Evolutionary conservation across 2,329 filamentous ascomycete species (phyloP).

Genomic region (Celoporthe dispersa): DNA sequence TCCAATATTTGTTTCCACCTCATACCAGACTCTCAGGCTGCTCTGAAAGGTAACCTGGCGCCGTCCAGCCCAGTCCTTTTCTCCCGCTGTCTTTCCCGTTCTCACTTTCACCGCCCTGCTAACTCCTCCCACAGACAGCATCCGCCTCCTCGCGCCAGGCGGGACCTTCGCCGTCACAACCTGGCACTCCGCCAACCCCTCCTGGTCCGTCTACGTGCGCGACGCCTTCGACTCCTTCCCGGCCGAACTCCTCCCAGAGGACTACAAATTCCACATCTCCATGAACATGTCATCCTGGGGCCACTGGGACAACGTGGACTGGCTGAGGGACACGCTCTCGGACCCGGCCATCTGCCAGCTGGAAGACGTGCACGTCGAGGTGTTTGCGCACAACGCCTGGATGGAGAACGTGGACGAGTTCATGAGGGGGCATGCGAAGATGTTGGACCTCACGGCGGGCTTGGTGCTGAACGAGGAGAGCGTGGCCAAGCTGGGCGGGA

Average conservation of each 20-base stretch:
- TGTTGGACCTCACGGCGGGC: slow-evolving; percentile 48
- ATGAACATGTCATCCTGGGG: slow-evolving; percentile 47
- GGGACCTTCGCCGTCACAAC: slow-evolving; percentile 46
- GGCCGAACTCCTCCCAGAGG: slow-evolving; percentile 44
- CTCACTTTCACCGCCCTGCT: no score
- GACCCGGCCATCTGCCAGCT: slow-evolving; percentile 38
- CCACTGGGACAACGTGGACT: slow-evolving; percentile 45
- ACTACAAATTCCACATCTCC: slow-evolving; percentile 34
- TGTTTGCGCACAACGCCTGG: slow-evolving; percentile 36
- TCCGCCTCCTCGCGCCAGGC: slow-evolving; percentile 45
- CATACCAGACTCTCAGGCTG: slow-evolving; percentile 35
- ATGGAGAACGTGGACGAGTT: slow-evolving; percentile 44
- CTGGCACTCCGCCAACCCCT: slow-evolving; percentile 38
- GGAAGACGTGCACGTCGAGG: slow-evolving; percentile 43
- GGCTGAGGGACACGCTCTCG: slow-evolving; percentile 43
- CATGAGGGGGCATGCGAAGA: slow-evolving; percentile 41
- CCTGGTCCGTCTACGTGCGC: slow-evolving; percentile 45
- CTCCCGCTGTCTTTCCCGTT: background rate
- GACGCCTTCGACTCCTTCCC: slow-evolving; percentile 47
- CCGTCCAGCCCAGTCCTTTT: background rate
- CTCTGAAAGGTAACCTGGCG: slow-evolving; percentile 33
- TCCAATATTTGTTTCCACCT: slow-evolving; percentile 37
- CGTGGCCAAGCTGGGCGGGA: slow-evolving; percentile 34
- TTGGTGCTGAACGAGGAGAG: slow-evolving; percentile 43
- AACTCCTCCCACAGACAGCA: slow-evolving; percentile 38